These are phyloP conservation scores for Torulaspora gathmanii DNA, from an alignment of 805 yeast species.

Conservation along the genomic window DNA sequence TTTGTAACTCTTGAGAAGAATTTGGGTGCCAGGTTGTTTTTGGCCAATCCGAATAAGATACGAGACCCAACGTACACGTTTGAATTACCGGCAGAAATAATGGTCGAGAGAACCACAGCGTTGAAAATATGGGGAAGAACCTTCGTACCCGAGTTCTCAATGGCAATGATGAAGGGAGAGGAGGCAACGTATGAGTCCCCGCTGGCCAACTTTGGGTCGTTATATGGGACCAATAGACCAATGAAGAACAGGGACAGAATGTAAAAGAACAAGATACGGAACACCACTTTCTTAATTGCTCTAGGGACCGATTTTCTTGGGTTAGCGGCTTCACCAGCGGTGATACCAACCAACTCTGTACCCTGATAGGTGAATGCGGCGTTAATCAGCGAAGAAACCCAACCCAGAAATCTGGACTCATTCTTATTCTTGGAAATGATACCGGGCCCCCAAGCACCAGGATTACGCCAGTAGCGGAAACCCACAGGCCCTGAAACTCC, in stretches of 20 bases:
- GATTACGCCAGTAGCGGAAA: slow-evolving; percentile 75
- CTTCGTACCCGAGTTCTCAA: slow-evolving; percentile 60
- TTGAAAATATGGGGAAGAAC: slow-evolving; percentile 66
- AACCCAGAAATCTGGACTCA: slow-evolving; percentile 61
- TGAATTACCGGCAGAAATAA: slow-evolving; percentile 77
- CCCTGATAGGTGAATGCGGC: slow-evolving; percentile 83
- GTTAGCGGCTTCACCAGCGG: slow-evolving; percentile 69
- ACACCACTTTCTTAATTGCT: slow-evolving; percentile 64
- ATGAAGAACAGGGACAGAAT: slow-evolving; percentile 60
- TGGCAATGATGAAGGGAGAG: slow-evolving; percentile 73
- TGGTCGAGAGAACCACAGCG: slow-evolving; percentile 61
- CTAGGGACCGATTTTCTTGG: slow-evolving; percentile 68
- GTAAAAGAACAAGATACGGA: slow-evolving; percentile 63
- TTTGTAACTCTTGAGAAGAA: slow-evolving; percentile 46
- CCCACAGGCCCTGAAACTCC: slow-evolving; percentile 67
- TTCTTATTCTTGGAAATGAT: slow-evolving; percentile 44
- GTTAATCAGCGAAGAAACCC: slow-evolving; percentile 62
- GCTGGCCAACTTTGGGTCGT: slow-evolving; percentile 49
- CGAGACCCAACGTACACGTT: slow-evolving; percentile 70
- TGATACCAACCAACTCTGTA: slow-evolving; percentile 68
- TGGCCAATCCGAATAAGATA: slow-evolving; percentile 61
- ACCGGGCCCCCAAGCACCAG: slow-evolving; percentile 73
- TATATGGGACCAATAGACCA: slow-evolving; percentile 65
- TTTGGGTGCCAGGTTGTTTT: slow-evolving; percentile 53
- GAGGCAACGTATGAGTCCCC: slow-evolving; percentile 43